Conservation (phyloP, 345 rosid species). For the Diplotaxis tenuifolia region DNA sequence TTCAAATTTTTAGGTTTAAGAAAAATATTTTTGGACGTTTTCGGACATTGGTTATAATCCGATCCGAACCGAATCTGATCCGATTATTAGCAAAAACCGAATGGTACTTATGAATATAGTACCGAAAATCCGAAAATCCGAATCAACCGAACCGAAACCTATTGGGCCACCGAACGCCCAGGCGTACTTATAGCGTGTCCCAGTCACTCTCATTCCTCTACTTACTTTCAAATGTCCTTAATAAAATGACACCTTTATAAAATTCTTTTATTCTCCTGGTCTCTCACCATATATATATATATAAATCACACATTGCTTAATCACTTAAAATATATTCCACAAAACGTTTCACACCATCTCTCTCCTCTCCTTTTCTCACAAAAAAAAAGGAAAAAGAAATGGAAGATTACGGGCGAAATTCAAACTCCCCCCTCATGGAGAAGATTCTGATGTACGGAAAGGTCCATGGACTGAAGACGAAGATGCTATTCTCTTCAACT, state of each 20-base stretch:
- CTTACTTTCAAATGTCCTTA: background rate
- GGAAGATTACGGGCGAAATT: slow-evolving; percentile 42
- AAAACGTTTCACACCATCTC: background rate
- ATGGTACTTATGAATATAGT: no score
- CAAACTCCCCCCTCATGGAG: slow-evolving; percentile 39
- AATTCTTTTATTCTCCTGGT: slow-evolving; percentile 21
- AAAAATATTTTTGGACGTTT: no score
- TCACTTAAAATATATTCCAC: slow-evolving; percentile 23
- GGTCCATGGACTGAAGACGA: slow-evolving; percentile 92
- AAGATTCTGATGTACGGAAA: slow-evolving; percentile 55
- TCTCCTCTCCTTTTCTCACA: background rate
- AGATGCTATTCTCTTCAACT: slow-evolving; percentile 56
- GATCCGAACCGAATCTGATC: no score
- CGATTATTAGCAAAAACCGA: no score
- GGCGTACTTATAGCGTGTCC: background rate
- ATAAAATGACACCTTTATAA: background rate
- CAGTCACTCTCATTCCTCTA: background rate
- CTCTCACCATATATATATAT: background rate
- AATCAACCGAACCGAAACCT: no score
- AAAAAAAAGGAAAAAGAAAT: slow-evolving; percentile 19
- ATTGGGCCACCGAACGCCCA: no score
- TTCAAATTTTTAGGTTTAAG: no score
- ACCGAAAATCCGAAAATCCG: no score
- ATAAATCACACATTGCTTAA: background rate
- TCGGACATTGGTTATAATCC: no score